Percentiles rank a stretch among this genome's conserved stretches.
Conservation (phyloP, 208 protist genomes). For the Acanthamoeba castellanii region DNA sequence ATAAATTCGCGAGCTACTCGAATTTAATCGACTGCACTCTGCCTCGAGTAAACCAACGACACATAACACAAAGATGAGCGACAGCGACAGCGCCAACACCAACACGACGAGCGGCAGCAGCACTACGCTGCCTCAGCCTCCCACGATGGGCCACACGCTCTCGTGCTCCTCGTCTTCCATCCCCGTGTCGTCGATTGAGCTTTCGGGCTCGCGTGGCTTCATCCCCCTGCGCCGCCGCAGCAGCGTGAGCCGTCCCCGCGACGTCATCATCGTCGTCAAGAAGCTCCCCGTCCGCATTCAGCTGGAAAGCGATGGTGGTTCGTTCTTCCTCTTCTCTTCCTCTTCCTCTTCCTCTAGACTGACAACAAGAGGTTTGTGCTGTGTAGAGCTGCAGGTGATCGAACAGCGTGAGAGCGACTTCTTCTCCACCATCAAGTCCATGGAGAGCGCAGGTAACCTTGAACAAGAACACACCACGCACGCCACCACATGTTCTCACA, state of each 20-base stretch:
- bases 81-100: not conserved
- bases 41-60: not conserved
- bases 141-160: not conserved
- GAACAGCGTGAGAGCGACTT: conserved; percentile 26
- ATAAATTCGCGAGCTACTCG: too few species aligned
- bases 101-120: not conserved
- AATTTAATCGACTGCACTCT: not conserved
- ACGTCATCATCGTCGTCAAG: conserved; percentile 50
- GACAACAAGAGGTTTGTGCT: not conserved
- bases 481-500: not conserved
- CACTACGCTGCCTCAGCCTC: not conserved
- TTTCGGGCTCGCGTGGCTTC: conserved; percentile 1
- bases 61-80: not conserved
- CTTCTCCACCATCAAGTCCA: conserved; percentile 34
- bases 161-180: conserved; percentile 20
- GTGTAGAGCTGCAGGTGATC: conserved; percentile 13
- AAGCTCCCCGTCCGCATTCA: conserved; percentile 45
- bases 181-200: not conserved
- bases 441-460: conserved; percentile 1
- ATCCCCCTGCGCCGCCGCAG: not conserved
- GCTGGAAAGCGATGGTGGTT: not conserved
- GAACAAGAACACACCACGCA: too few species aligned
- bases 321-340: not conserved
- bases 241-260: not conserved
- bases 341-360: not conserved